These are phyloP conservation scores for Parafenestella ontariensis DNA, from an alignment of 2,329 filamentous ascomycete species.

Conservation along the genomic window DNA sequence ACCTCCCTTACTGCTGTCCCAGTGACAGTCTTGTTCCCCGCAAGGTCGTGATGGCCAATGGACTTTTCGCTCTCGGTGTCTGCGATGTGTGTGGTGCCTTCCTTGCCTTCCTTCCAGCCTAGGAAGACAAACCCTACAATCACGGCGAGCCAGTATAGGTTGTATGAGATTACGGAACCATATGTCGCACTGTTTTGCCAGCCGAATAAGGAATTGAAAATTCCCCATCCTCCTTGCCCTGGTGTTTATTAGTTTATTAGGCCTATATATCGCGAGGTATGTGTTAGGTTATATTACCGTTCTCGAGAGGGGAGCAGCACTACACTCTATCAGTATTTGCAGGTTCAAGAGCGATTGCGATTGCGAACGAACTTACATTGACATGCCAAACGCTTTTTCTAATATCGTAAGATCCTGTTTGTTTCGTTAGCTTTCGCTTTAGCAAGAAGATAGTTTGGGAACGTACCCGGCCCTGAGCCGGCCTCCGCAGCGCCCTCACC, in stretches of 20 bases:
- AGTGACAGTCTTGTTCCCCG: slow-evolving; percentile 22
- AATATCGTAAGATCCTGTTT: slow-evolving; percentile 76
- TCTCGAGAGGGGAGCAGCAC: slow-evolving; percentile 78
- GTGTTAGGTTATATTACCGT: too few relatives aligned
- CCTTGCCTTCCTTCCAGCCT: slow-evolving; percentile 69
- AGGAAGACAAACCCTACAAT: slow-evolving; percentile 70
- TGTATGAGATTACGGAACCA: slow-evolving; percentile 86
- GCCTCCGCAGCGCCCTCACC: slow-evolving; percentile 69
- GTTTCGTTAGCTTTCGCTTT: too few relatives aligned
- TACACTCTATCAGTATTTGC: slow-evolving; percentile 40
- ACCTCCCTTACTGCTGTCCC: slow-evolving; percentile 26
- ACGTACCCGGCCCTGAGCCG: slow-evolving; percentile 63
- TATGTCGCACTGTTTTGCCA: slow-evolving; percentile 91
- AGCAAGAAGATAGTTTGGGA: too few relatives aligned
- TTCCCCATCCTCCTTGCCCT: slow-evolving; percentile 78
- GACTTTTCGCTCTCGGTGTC: slow-evolving; percentile 24
- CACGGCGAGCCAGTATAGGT: slow-evolving; percentile 81
- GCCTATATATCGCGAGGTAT: too few relatives aligned
- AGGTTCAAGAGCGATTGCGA: too few relatives aligned
- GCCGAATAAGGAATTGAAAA: slow-evolving; percentile 85
- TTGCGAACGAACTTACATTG: slow-evolving; percentile 63
- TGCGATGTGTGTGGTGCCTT: slow-evolving; percentile 1
- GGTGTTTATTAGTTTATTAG: background rate
- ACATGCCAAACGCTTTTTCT: slow-evolving; percentile 81
- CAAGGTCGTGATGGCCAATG: slow-evolving; percentile 16